Evolutionary conservation across 768 basidiomycete species (phyloP).

Genomic region (Psilocybe sp.): DNA sequence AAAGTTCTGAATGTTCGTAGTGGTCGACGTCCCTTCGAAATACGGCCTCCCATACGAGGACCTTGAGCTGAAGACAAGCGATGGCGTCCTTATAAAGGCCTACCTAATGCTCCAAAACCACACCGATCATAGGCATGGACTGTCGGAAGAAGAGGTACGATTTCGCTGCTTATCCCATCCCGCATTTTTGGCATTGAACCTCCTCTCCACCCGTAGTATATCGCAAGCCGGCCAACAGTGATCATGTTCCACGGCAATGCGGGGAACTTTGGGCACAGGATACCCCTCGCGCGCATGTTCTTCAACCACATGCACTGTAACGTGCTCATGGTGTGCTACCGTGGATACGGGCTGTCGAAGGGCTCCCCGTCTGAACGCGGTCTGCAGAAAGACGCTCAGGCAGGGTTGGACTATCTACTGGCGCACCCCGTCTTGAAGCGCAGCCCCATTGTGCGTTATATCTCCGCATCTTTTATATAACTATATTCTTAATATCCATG

Average conservation of each 20-base stretch:
- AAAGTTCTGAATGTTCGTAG: neutral
- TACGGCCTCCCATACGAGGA: neutral
- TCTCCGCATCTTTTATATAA: neutral
- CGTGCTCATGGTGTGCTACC: conserved; percentile 84
- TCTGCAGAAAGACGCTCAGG: conserved; percentile 77
- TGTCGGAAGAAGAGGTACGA: neutral
- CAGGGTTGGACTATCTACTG: conserved; percentile 66
- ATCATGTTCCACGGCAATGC: conserved; percentile 88
- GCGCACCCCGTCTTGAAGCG: conserved; percentile 53
- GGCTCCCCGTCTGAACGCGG: conserved; percentile 79
- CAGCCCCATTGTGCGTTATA: conserved; percentile 52
- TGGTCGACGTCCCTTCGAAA: neutral
- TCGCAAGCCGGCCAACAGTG: conserved; percentile 42
- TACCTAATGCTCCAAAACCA: neutral
- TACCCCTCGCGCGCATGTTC: conserved; percentile 60
- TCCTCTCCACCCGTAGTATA: neutral
- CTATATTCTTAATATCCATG: neutral
- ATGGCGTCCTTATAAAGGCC: neutral
- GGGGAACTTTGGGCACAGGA: conserved; percentile 70
- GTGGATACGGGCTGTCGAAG: conserved; percentile 81
- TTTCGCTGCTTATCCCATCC: neutral
- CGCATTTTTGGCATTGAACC: no score
- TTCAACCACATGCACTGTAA: conserved; percentile 68
- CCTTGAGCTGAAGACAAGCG: conserved; percentile 1
- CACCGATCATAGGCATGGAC: neutral